Evolutionary conservation across 306 rosid genomes (phyloP), one percentile per base, ranked within the genome.

Genomic region (Citrullus amarus): DNA sequence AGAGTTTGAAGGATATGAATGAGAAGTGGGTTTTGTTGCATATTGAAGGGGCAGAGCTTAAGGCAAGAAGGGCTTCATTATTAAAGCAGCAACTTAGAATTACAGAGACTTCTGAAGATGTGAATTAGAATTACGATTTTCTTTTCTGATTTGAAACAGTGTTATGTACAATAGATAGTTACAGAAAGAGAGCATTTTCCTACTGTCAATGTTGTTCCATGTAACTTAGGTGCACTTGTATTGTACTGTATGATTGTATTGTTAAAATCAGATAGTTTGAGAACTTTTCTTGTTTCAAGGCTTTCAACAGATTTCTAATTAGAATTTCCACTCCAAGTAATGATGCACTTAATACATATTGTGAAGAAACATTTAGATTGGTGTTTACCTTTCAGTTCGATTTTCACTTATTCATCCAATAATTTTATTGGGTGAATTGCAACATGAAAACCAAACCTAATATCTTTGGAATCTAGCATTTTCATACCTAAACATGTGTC

Each of bases 11-110:
- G 72, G 20, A 18, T 9, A 39, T 82, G 72, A 79, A 79, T 34
- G 43, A 78, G 77, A 48, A 63, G 18, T 82, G 85, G 85, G 39
- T 63, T 60, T 15, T 73, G 69, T 75, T 79, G 32, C 79, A 32
- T 7, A n/a, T 53, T 53, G 79, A 82, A 74, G 82, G 75, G 70
- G 85, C 85, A 5, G 71, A 63, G 71, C 18, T 82, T 9, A 79
- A 41, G 80, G 79, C 72, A 25, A 17, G 32, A 53, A 82, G 71
- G 68, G 85, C 77, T 60, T 82, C 63, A 4, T 41, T 82, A 48
- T 36, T 51, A 18, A 54, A 63, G 28, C 15, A 79, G 62, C 60
- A 51, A 20, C 14, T 72, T 16, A 41, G 59, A 46, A 18, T 12
- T 43, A 18, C 79, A 34, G 17, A 30, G 0, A 32, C 63, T 53